phyloP scores from a whole-genome alignment of 805 yeast species.

The Ogataea paradorogensis region DNA sequence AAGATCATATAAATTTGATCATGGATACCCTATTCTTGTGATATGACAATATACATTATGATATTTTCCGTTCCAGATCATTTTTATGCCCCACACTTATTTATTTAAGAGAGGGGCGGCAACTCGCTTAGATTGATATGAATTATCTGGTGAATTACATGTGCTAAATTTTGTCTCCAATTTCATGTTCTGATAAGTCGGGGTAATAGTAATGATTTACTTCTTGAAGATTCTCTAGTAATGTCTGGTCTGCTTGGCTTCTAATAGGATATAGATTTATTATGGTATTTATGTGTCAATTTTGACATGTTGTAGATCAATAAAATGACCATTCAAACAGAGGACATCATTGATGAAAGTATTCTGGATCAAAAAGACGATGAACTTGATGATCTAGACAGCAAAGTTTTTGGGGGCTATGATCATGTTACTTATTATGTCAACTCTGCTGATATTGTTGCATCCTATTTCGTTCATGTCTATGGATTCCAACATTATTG shows the following conservation, averaged over 20 bases:
- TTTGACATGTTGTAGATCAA: neutral
- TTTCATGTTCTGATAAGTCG: neutral
- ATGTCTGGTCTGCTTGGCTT: neutral
- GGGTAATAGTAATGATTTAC: neutral
- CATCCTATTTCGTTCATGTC: constrained; percentile 49
- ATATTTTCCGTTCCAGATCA: too few relatives aligned
- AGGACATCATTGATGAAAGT: neutral
- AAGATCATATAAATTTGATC: too few relatives aligned
- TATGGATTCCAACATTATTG: constrained; percentile 69
- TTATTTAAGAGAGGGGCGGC: too few relatives aligned
- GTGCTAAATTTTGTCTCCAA: neutral
- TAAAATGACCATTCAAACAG: constrained; percentile 1
- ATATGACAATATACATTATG: too few relatives aligned
- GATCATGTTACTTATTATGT: constrained; percentile 69
- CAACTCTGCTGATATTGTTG: constrained; percentile 66
- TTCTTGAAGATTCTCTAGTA: neutral
- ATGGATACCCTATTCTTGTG: too few relatives aligned
- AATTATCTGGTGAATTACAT: too few relatives aligned
- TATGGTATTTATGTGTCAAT: neutral
- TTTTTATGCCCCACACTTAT: too few relatives aligned
- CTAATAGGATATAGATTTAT: neutral
- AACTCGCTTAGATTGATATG: too few relatives aligned
- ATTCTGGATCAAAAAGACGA: constrained; percentile 4
- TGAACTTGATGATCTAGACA: constrained; percentile 1
- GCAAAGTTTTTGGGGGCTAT: constrained; percentile 38